Base-by-base conservation (phyloP, 225 moss, liverwort and hornwort genomes). In the Sphagnum tenellum region DNA sequence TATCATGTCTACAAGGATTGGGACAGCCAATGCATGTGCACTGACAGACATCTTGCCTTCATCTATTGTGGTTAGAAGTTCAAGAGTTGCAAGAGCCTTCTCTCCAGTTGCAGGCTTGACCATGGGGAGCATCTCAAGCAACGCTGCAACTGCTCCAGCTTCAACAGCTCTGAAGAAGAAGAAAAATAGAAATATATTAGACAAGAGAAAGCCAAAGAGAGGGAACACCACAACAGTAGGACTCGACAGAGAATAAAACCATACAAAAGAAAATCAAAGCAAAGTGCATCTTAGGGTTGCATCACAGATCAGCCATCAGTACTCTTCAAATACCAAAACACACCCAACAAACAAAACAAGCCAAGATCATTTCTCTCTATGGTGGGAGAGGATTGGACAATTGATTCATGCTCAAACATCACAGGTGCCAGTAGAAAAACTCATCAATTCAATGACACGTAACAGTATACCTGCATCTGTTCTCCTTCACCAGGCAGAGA, bases 1-100 rank as follows among this genome's bases (percentile, higher is more conserved):
- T 5, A 84, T 84, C 8, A 84, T 64, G 67, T 84, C 84, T 12
- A 84, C 84, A 4, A 84, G 71, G 7, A 84, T 65, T 11, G 84
- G 84, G 10, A 84, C 76, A 1, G 84, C 81, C 12, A 84, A 56
- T 0, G 80, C 84, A 55, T 84, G 84, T 10, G 78, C 84, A 52
- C 75, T 78, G 7, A 84, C 63, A 53, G 75, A 77, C 5, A 71
- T 71, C 53, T 76, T 78, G 1, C 84, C 84, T 60, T 84, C 84
- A 55, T 81, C 84, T 0, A 71, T 75, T 4, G 84, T 84, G 55
- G 70, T 75, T 4, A 84, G 64, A 1, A 84, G 73, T 75, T 84
- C 84, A 49, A 84, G 44, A 7, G 78, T 81, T 3, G 84, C 84
- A 50, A 84, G 55, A 9, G 84, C 81, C 69, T 81, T 84, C 69